A percentile compares a stretch with the other conserved stretches of the same genome.
Evolutionary conservation across 441 rosid species (phyloP).

Genomic region (Brassica balearica): DNA sequence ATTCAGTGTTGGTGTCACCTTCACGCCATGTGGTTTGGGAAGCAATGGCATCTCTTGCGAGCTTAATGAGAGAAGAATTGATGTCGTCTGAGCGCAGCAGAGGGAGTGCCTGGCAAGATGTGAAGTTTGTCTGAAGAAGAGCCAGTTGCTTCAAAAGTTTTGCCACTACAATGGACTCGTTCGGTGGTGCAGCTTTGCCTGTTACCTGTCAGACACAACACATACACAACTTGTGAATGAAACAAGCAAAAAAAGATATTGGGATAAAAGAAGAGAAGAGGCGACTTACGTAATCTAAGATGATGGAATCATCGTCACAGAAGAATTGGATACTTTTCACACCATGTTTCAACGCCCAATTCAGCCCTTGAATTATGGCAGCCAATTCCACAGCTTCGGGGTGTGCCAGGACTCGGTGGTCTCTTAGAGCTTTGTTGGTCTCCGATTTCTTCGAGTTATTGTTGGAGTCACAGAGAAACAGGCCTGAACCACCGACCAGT

Average conservation of each 20-base stretch:
- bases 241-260: not conserved
- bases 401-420: not conserved
- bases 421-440: not conserved
- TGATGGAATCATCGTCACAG: not conserved
- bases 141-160: not conserved
- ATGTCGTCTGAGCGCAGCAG: not conserved
- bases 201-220: not conserved
- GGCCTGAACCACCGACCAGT: not conserved
- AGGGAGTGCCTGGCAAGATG: not conserved
- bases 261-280: no score
- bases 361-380: not conserved
- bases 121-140: not conserved
- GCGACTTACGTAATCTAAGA: not conserved
- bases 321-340: not conserved
- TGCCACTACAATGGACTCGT: not conserved
- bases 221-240: not conserved
- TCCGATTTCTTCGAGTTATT: not conserved
- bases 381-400: not conserved
- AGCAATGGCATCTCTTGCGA: constrained; percentile 8
- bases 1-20: not conserved
- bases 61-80: not conserved
- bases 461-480: not conserved
- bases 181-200: not conserved
- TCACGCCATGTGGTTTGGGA: not conserved
- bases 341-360: not conserved